A percentile compares a stretch with the other conserved stretches of the same genome.
Conservation (phyloP, 1,139 yeast species). For the Lipomyces yarrowii region DNA sequence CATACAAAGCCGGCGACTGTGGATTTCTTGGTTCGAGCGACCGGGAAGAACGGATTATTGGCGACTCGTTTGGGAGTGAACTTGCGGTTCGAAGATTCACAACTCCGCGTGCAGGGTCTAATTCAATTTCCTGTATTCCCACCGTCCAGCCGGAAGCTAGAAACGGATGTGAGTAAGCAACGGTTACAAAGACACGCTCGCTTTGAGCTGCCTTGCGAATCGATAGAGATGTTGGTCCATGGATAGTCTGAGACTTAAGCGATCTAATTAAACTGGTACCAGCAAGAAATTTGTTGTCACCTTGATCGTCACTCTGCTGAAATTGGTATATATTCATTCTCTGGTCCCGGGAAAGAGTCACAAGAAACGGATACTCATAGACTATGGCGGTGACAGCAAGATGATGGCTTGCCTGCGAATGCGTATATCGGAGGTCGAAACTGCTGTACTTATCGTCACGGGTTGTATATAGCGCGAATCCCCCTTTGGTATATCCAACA, state of each 20-base stretch:
- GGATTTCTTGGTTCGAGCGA: neutral
- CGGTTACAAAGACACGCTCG: slow-evolving; percentile 11
- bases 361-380: slow-evolving; percentile 22
- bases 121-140: slow-evolving; percentile 22
- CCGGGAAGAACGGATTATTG: neutral
- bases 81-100: slow-evolving; percentile 18
- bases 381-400: slow-evolving; percentile 13
- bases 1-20: neutral
- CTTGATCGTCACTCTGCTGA: neutral
- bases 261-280: slow-evolving; percentile 8
- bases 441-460: neutral
- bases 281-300: neutral
- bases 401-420: slow-evolving; percentile 3
- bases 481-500: slow-evolving; percentile 23
- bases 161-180: slow-evolving; percentile 20
- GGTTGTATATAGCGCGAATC: slow-evolving; percentile 12
- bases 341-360: slow-evolving; percentile 12
- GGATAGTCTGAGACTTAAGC: slow-evolving; percentile 9
- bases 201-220: slow-evolving; percentile 7
- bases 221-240: slow-evolving; percentile 21
- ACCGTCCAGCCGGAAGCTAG: slow-evolving; percentile 19
- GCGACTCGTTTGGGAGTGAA: slow-evolving; percentile 10
- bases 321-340: slow-evolving; percentile 12
- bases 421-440: slow-evolving; percentile 4
- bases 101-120: slow-evolving; percentile 12